Percentiles rank a stretch among this genome's conserved stretches.
These are phyloP conservation scores for Dictyostelium intermedium DNA, from an alignment of 78 protist genomes.

Conservation along the genomic window DNA sequence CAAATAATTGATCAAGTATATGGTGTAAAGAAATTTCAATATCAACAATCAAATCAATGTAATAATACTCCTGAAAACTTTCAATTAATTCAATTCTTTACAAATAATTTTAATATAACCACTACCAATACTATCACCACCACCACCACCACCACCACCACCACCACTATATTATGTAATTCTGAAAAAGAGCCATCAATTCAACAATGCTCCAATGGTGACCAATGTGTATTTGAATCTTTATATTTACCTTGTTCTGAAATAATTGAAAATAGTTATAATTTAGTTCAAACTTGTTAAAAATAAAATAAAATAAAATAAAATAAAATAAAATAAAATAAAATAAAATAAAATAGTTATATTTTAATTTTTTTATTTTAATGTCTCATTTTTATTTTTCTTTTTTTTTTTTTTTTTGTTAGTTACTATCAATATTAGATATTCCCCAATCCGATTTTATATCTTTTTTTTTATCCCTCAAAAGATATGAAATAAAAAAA, in stretches of 20 bases:
- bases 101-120: not conserved
- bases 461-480: too few species aligned
- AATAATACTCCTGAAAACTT: not conserved
- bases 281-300: not conserved
- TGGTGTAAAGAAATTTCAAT: constrained; percentile 11
- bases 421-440: too few species aligned
- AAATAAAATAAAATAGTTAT: not conserved
- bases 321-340: not conserved
- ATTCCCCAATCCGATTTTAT: too few species aligned
- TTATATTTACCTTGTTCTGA: not conserved
- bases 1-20: not conserved
- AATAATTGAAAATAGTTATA: not conserved
- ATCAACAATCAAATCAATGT: not conserved
- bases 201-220: not conserved
- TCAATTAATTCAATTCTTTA: not conserved
- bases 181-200: not conserved
- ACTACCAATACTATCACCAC: too few species aligned
- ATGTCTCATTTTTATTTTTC: too few species aligned
- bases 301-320: not conserved
- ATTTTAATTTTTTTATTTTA: too few species aligned
- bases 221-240: not conserved
- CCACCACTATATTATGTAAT: not conserved
- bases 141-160: not conserved
- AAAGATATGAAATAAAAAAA: too few species aligned
- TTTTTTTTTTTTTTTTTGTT: too few species aligned